phyloP scores from a whole-genome alignment of 345 rosid genomes.

The Arabidopsis thaliana region DNA sequence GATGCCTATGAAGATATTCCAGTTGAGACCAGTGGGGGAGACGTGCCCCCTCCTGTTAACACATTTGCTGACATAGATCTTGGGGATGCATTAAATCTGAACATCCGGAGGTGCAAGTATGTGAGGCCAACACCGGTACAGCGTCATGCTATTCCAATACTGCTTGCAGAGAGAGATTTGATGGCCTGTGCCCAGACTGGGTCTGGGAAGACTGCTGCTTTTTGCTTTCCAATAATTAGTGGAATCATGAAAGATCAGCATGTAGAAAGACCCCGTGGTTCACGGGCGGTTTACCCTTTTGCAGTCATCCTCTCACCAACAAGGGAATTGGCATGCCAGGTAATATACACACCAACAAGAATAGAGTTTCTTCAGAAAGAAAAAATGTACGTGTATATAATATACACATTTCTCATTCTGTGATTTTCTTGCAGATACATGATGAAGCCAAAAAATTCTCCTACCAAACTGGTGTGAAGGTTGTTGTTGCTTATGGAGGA shows the following conservation, averaged over 20 bases:
- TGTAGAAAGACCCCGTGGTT: constrained; percentile 82
- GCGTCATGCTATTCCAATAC: constrained; percentile 91
- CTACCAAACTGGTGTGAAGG: constrained; percentile 98
- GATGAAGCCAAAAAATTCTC: constrained; percentile 96
- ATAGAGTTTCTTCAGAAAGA: background rate
- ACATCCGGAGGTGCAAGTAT: constrained; percentile 93
- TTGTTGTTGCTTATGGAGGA: constrained; percentile 99
- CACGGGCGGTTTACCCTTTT: constrained; percentile 84
- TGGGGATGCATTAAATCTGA: constrained; percentile 84
- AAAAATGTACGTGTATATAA: background rate
- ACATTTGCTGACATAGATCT: constrained; percentile 96
- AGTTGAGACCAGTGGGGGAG: constrained; percentile 91
- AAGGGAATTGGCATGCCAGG: constrained; percentile 95
- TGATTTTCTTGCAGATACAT: constrained; percentile 69
- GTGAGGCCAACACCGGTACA: constrained; percentile 98
- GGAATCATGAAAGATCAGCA: constrained; percentile 81
- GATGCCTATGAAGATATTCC: constrained; percentile 99
- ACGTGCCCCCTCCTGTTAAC: constrained; percentile 90
- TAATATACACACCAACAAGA: constrained; percentile 15
- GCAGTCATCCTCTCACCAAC: constrained; percentile 99
- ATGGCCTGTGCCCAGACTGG: constrained; percentile 99
- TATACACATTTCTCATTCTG: constrained; percentile 2
- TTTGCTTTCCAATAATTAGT: constrained; percentile 95
- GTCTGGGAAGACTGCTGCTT: constrained; percentile 99
- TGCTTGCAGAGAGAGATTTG: constrained; percentile 80